Base-by-base conservation (phyloP, 768 basidiomycete genomes). In the Termitomyces sp. region DNA sequence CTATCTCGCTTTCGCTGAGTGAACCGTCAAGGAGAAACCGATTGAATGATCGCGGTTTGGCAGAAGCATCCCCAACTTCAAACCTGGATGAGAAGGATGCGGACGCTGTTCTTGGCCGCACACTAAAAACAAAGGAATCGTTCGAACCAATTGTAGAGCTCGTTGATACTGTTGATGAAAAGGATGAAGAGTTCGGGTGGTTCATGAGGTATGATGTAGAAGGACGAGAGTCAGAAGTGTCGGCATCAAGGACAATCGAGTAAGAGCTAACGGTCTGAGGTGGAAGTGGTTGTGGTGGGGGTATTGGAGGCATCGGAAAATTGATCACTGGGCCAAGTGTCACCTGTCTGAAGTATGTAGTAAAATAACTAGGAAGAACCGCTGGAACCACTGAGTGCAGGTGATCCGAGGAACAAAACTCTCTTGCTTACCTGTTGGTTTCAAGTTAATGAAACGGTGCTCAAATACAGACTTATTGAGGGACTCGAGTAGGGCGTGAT, bases 241-340 rank as follows among this genome's bases (percentile, higher is more conserved):
- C 78, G 1, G 69, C 62, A 51, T 66, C 71, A 3, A 74, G 71
- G 41, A 75, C 78, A 40, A 74, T 64, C 8, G 71, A 68, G 63
- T 76, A 79, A 9, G 75, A 70, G 4, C 74, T 74, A 59, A 71
- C 61, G 23, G 77, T 74, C 66, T 78, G 81, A 32, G 75, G 75
- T 26, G 81, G 79, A 28, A 82, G 72, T 28, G 86, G 82, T 56
- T 78, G 84, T 33, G 83, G 66, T n/a, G 86, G 86, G 14, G 87
- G 81, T 26, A 89, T 72, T 13, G 86, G 82, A 28, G 89, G 89
- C 82, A 89, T 87, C 41, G 85, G 82, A 60, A 87, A 86, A 60
- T 79, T 79, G 30, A 87, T 68, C 38, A 84, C 76, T 41, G 87
- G 87, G 3, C 85, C 83, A 43, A 83, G 70, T 4, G 77, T 76